A percentile compares a stretch with the other conserved stretches of the same genome.
Conservation (phyloP, 2,329 filamentous ascomycete genomes). For the Cadophora sp. region DNA sequence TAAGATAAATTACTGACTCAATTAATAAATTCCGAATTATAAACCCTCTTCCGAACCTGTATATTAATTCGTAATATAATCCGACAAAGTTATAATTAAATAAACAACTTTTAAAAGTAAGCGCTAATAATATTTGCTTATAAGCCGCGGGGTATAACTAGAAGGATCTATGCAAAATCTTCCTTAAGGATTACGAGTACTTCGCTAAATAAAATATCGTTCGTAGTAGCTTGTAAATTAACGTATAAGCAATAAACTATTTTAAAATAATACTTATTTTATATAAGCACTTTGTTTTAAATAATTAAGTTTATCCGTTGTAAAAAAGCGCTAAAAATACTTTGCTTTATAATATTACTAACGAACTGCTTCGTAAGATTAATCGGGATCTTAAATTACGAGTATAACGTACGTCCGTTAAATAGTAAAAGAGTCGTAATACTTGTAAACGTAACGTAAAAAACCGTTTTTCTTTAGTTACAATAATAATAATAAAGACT, state of each 20-base stretch:
- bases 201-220: not conserved
- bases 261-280: no score
- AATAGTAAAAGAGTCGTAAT: not conserved
- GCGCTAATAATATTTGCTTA: not conserved
- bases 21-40: not conserved
- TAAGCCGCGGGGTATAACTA: not conserved
- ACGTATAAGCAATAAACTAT: not conserved
- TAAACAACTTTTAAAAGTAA: not conserved
- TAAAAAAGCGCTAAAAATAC: not conserved
- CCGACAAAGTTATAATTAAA: not conserved
- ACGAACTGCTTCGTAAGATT: not conserved
- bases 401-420: not conserved
- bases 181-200: not conserved
- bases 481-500: not conserved
- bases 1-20: not conserved
- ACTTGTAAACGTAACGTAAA: not conserved
- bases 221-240: not conserved
- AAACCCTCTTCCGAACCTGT: not conserved
- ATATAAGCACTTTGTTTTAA: no score
- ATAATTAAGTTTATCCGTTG: not conserved
- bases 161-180: not conserved
- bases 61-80: not conserved
- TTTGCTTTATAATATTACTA: not conserved
- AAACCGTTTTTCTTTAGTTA: not conserved
- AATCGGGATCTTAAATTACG: no score